A percentile compares a stretch with the other conserved stretches of the same genome.
Evolutionary conservation across 179 eudicot species (phyloP).

Genomic region (Patellifolia procumbens): DNA sequence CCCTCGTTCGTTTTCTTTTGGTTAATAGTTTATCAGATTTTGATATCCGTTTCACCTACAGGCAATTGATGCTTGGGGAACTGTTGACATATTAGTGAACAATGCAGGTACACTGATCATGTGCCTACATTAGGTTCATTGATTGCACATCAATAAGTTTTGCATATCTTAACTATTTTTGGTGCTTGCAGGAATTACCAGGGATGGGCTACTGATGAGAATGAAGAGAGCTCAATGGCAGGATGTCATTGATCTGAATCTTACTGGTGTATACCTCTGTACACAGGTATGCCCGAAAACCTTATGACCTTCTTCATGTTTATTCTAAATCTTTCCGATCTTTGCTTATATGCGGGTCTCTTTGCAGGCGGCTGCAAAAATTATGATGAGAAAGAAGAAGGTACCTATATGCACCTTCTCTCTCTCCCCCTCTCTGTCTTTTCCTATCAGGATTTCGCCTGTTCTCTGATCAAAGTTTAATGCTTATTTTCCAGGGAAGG

Average conservation of each 20-base stretch:
- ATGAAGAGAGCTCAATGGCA: constrained; percentile 91
- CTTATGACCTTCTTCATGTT: background rate
- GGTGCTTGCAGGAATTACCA: constrained; percentile 69
- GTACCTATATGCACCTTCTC: constrained; percentile 33
- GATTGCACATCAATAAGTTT: background rate
- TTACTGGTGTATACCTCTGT: constrained; percentile 90
- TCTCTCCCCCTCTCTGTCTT: background rate
- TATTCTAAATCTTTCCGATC: background rate
- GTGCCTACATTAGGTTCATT: background rate
- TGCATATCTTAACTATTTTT: background rate
- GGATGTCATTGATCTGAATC: constrained; percentile 93
- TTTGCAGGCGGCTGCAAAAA: constrained; percentile 84
- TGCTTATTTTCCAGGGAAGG: constrained; percentile 59
- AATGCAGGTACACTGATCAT: constrained; percentile 70
- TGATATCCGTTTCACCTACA: constrained; percentile 24
- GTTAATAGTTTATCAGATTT: too few species aligned
- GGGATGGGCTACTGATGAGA: constrained; percentile 89
- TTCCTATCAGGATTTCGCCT: constrained; percentile 10
- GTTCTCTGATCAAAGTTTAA: constrained; percentile 14
- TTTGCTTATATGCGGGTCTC: background rate
- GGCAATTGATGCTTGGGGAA: constrained; percentile 97
- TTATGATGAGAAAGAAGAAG: constrained; percentile 93
- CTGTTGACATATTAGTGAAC: constrained; percentile 83
- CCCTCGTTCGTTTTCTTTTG: background rate
- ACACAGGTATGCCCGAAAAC: constrained; percentile 58